A percentile compares a stretch with the other conserved stretches of the same genome.
Conservation (phyloP, 192 early-diverging fungal genomes). For the Entophlyctis helioformis region DNA sequence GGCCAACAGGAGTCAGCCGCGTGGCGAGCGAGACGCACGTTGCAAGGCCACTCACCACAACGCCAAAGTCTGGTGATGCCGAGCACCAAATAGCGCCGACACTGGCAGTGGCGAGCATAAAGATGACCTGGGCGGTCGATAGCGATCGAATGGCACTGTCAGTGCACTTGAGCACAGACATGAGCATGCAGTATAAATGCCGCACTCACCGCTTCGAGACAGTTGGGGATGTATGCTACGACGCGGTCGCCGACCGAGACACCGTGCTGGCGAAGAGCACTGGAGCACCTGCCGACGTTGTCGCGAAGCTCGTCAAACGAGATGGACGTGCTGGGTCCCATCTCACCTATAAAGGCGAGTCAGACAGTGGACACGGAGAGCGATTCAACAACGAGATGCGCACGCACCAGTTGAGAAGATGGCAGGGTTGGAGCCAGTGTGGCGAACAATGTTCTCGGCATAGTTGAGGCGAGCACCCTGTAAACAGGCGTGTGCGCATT, state of each 20-base stretch:
- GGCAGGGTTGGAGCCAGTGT: slow-evolving; percentile 24
- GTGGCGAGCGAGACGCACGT: too few relatives aligned
- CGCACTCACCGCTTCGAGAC: slow-evolving; percentile 73
- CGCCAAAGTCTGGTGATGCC: slow-evolving; percentile 90
- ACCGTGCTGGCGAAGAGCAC: too few relatives aligned
- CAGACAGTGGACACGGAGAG: too few relatives aligned
- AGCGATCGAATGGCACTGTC: slow-evolving; percentile 58
- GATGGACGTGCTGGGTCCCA: slow-evolving; percentile 17
- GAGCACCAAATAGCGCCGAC: slow-evolving; percentile 92
- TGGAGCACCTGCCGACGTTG: too few relatives aligned
- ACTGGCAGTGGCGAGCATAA: slow-evolving; percentile 35
- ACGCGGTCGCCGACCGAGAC: slow-evolving; percentile 88
- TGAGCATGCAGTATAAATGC: slow-evolving; percentile 54
- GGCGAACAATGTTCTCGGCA: slow-evolving; percentile 75
- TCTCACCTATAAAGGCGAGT: too few relatives aligned
- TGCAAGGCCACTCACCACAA: slow-evolving; percentile 34
- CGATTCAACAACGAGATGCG: neutral
- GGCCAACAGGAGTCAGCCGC: neutral
- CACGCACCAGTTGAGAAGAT: slow-evolving; percentile 18
- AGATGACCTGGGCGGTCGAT: slow-evolving; percentile 5
- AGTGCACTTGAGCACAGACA: slow-evolving; percentile 31
- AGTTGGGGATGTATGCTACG: slow-evolving; percentile 82
- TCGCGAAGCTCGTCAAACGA: neutral
- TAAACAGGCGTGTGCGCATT: neutral
- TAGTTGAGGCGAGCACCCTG: slow-evolving; percentile 72